Base-by-base conservation (phyloP, 768 basidiomycete species). In the Lyophyllum decastes region DNA sequence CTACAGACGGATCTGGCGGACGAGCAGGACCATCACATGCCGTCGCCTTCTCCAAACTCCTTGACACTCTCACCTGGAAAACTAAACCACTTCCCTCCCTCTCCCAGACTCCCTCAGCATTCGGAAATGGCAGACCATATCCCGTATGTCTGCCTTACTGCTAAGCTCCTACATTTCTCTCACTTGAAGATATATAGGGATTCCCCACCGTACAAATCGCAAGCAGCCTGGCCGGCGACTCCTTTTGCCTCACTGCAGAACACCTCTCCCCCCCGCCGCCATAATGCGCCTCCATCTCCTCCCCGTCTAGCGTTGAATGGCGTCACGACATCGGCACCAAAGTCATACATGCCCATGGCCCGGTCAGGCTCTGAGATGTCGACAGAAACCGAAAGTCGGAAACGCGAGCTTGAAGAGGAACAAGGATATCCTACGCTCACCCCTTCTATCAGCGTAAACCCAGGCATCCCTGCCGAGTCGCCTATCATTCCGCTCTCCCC, bases 401-500 rank as follows among this genome's bases (percentile, higher is more conserved):
- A 72, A 68, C 81, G 68, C 61, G 78, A 81, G 35, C 67, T 83
- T 40, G 82, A 84, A 60, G 80, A 85, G 53, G 78, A 84, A 52
- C 75, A 79, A 12, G 65, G 74, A 19, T 88, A 85, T 68, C 77
- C 80, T 22, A 66, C 75, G 26, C 68, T 73, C 43, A 68, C 71
- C 25, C 66, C 72, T 27, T 48, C 61, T 10, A 59, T 58, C 6
- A 22, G 11, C 22, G 21, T 45, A 53, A 64, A 67, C 52, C 63
- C 55, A 19, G 33, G 58, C 52, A 67, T 55, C 35, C 58, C 64
- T 27, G 59, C 73, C 9, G 78, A 77, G 41, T 85, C 86, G 1
- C 87, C 89, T 21, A 66, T 87, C n/a, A 89, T 92, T 54, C 92
- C 92, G 38, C 75, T 92, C n/a, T 89, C 90, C 10, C 89, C 91